Base-by-base conservation (phyloP, 805 yeast genomes). In the Barnettozyma vustinii region DNA sequence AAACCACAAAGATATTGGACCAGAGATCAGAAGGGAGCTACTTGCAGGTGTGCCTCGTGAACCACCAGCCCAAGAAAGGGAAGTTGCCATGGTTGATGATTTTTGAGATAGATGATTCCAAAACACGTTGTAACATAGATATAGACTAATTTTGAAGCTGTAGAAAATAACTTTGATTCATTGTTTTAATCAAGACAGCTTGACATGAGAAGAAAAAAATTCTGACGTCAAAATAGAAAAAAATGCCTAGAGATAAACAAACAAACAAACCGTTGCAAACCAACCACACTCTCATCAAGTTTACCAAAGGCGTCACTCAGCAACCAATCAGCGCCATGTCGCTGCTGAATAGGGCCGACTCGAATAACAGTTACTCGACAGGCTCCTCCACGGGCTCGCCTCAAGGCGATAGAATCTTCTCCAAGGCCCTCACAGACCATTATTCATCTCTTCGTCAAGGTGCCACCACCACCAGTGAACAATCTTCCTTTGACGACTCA, bases 1-100 rank as follows among this genome's bases (percentile, higher is more conserved):
- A 69, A 84, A 83, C 45, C 99, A 94, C 64, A 85, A 75, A 52
- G 86, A 83, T 25, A 87, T 94, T 51, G 91, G 97, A 2, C 96
- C 96, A 3, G 99, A 92, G 65, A 89, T 92, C 46, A 80, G 98
- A 70, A 81, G 97, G 61, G 99, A 94, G 65, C 74, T 94, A 54
- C 70, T 87, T 55, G 96, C 97, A 19, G 98, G 98, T 49, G 75
- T 74, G 42, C 79, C 87, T 47, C 80, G 94, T 70, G 73, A 74
- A 58, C 54, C 57, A 20, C 56, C 53, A 25, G 55, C 51, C 7
- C 57, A 58, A 39, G 61, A 60, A 42, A 66, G 64, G 26, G 64
- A 62, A 41, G 57, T 56, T 12, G 40, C 51, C 10, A 67, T 67
- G 70, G 55, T 58, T 36, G 68, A 64, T 49, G 61, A 57, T 9